Base-by-base conservation (phyloP, 202 grass and related monocot genomes). In the Cymbopogon flexuosus region DNA sequence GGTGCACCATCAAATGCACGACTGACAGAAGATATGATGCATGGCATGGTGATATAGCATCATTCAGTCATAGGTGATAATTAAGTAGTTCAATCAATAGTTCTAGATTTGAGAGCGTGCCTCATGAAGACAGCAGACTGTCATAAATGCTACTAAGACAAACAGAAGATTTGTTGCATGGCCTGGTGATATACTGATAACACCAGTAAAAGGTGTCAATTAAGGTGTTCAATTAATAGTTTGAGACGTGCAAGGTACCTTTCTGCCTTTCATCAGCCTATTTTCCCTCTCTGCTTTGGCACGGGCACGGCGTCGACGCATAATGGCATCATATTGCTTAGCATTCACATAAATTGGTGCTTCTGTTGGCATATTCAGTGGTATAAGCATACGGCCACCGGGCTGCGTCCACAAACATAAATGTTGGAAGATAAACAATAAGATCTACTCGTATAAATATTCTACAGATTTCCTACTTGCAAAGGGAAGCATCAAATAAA, bases 281-380 rank as follows among this genome's bases (percentile, higher is more conserved):
- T 92, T 88, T 82, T 91, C 79, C 60, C 36, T 91, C 52, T 84
- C 72, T 46, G 87, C 89, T 68, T 94, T 97, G 39, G 91, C 87
- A 45, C 94, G 94, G 43, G 89, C 91, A 52, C 58, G 86, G 9
- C 94, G 94, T 24, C 94, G 91, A 3, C 94, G 89, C 62, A 97
- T 70, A 59, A 97, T 97, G 11, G 72, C 94, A 74, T 93, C 69
- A 75, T 89, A 92, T 76, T 97, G 94, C 63, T 90, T 97, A 39
- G 87, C 87, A 60, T 97, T 97, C 77, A 97, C 94, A 79, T 87
- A 94, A 61, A 94, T 81, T 6, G 94, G 89, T 37, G 84, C 88
- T 54, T 97, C 85, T 64, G 87, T 56, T 72, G 87, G 85, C 46
- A 89, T 89, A 49, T 92, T 86, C 81, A 90, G 78, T 45, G 92